phyloP scores from a whole-genome alignment of 371 early-diverging fungal species.

The Actinomucor elegans region DNA sequence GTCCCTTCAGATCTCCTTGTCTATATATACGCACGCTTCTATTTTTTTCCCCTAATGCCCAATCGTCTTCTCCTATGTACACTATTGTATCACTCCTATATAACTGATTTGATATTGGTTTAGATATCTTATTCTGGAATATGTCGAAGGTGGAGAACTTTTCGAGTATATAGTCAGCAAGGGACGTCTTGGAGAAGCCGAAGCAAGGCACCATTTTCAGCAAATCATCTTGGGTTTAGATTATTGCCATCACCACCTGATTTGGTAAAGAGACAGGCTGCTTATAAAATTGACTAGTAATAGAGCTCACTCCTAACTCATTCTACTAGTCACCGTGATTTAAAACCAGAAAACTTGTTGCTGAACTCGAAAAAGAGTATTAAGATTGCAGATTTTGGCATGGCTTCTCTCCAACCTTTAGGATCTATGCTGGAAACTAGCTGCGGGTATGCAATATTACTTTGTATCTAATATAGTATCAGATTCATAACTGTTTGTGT shows the following conservation, averaged over 20 bases:
- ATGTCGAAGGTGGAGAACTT: constrained; percentile 52
- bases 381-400: constrained; percentile 87
- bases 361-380: constrained; percentile 79
- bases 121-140: constrained; percentile 47
- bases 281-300: background rate
- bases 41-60: background rate
- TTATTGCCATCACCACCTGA: constrained; percentile 80
- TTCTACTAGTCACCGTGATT: constrained; percentile 94
- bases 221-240: constrained; percentile 95
- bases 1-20: no score
- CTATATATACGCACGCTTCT: background rate
- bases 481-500: background rate
- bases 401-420: constrained; percentile 76
- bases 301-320: background rate
- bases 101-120: background rate
- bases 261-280: constrained; percentile 24
- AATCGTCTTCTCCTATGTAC: background rate
- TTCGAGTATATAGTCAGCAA: constrained; percentile 53
- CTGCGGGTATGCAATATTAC: constrained; percentile 57
- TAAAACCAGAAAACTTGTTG: constrained; percentile 95
- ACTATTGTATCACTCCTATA: background rate
- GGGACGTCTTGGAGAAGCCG: constrained; percentile 64
- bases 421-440: constrained; percentile 79
- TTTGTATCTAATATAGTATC: no score
- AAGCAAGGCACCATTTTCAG: constrained; percentile 91